Conservation (phyloP, 306 rosid genomes). For the Oemleria cerasiformis region DNA sequence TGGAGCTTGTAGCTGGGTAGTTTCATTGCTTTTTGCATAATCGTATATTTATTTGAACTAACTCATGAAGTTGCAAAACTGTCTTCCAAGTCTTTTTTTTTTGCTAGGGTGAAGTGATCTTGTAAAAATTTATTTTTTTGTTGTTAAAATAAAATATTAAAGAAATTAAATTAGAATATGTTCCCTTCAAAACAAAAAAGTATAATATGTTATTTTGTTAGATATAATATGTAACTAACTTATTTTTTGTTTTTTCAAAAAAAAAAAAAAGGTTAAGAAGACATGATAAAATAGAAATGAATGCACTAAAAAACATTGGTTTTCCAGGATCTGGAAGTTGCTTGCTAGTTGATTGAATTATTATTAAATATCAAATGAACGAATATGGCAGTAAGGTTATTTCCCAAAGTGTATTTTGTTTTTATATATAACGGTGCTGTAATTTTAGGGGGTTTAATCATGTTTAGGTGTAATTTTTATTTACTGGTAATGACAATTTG, state of each 20-base stretch:
- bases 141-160: too few species aligned
- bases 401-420: not conserved
- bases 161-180: too few species aligned
- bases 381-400: not conserved
- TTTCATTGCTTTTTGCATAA: not conserved
- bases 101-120: not conserved
- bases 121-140: not conserved
- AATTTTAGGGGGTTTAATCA: not conserved
- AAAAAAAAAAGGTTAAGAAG: too few species aligned
- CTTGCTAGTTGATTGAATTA: not conserved
- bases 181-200: not conserved
- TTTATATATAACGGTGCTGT: not conserved
- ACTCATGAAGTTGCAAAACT: not conserved
- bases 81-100: not conserved
- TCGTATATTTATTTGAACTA: not conserved
- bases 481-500: not conserved
- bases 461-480: not conserved
- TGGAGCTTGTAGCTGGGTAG: not conserved
- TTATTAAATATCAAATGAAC: conserved; percentile 5
- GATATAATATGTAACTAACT: not conserved
- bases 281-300: not conserved
- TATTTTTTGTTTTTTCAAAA: not conserved
- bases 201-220: not conserved
- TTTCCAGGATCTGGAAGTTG: not conserved
- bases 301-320: not conserved